Percentiles rank a stretch among this genome's conserved stretches.
phyloP scores from a whole-genome alignment of 2,329 filamentous ascomycete genomes.

The Ceratocystiopsis brevicomis region DNA sequence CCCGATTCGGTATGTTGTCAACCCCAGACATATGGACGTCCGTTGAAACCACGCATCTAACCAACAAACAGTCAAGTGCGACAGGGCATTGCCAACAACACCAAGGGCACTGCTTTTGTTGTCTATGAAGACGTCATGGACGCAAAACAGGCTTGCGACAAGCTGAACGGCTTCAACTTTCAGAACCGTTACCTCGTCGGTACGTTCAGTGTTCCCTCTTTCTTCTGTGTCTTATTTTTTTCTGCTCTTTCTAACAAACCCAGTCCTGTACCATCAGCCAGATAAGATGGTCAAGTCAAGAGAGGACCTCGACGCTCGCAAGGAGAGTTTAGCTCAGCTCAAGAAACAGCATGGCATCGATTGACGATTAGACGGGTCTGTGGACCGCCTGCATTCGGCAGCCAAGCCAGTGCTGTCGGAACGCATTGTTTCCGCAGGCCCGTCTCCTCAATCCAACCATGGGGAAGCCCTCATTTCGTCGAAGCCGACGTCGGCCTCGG shows the following conservation, averaged over 20 bases:
- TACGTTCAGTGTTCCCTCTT: constrained; percentile 32
- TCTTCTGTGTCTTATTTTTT: constrained; percentile 1
- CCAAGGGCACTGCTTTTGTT: constrained; percentile 96
- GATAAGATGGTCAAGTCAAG: constrained; percentile 61
- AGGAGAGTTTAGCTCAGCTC: constrained; percentile 93
- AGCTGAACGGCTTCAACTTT: constrained; percentile 99
- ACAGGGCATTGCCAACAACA: constrained; percentile 90
- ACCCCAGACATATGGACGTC: background rate
- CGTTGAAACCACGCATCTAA: constrained; percentile 1
- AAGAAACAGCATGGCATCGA: constrained; percentile 97
- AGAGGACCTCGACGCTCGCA: constrained; percentile 83
- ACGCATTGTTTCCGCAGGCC: constrained; percentile 33
- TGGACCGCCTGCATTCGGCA: constrained; percentile 28
- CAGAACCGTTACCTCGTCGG: constrained; percentile 97
- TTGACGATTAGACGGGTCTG: constrained; percentile 68
- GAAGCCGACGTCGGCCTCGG: constrained; percentile 9
- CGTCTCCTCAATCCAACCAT: constrained; percentile 32
- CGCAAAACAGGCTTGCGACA: constrained; percentile 96
- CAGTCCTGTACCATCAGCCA: constrained; percentile 45
- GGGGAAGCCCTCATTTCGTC: constrained; percentile 12
- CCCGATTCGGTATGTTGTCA: constrained; percentile 61
- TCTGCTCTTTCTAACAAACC: no score
- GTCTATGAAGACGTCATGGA: constrained; percentile 99
- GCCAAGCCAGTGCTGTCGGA: constrained; percentile 10
- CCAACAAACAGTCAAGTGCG: constrained; percentile 62